Percentiles rank a stretch among this genome's conserved stretches.
These are phyloP conservation scores for Fusarium marasasianum DNA, from an alignment of 2,329 filamentous ascomycete species.

Conservation along the genomic window DNA sequence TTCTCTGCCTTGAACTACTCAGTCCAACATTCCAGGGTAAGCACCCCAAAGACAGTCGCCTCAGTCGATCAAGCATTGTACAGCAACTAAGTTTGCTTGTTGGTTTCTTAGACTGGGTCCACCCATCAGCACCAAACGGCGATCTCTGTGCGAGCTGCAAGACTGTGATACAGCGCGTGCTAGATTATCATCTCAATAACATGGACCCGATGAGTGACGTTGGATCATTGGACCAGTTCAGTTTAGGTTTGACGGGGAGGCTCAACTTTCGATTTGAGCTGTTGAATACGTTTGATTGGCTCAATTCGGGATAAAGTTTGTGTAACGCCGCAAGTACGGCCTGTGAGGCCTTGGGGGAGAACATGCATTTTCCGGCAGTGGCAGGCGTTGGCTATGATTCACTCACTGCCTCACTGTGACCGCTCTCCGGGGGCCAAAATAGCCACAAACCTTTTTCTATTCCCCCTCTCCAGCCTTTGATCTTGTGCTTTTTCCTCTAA, in stretches of 20 bases:
- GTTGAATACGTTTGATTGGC: conserved; percentile 13
- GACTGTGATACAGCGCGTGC: conserved; percentile 8
- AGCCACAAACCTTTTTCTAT: neutral
- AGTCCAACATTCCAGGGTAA: neutral
- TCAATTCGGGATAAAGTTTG: neutral
- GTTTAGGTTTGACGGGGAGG: neutral
- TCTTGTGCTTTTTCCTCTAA: fast-evolving
- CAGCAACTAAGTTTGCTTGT: neutral
- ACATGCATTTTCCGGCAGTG: neutral
- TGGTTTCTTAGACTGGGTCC: conserved; percentile 13
- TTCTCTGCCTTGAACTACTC: neutral
- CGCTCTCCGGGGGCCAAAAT: neutral
- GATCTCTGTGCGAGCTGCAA: conserved; percentile 8
- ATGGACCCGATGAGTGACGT: neutral
- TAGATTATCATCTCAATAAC: conserved; percentile 3
- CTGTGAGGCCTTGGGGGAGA: no score
- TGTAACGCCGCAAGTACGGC: no score
- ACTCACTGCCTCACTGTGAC: neutral
- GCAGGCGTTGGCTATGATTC: neutral
- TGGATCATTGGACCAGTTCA: conserved; percentile 4
- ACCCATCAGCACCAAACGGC: conserved; percentile 1
- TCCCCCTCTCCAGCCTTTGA: neutral
- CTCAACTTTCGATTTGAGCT: conserved; percentile 13
- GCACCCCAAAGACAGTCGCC: neutral
- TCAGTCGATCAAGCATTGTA: conserved; percentile 2